A percentile compares a stretch with the other conserved stretches of the same genome.
Evolutionary conservation across 2,329 filamentous ascomycete species (phyloP).

Genomic region (Phymatotrichopsis omnivora): DNA sequence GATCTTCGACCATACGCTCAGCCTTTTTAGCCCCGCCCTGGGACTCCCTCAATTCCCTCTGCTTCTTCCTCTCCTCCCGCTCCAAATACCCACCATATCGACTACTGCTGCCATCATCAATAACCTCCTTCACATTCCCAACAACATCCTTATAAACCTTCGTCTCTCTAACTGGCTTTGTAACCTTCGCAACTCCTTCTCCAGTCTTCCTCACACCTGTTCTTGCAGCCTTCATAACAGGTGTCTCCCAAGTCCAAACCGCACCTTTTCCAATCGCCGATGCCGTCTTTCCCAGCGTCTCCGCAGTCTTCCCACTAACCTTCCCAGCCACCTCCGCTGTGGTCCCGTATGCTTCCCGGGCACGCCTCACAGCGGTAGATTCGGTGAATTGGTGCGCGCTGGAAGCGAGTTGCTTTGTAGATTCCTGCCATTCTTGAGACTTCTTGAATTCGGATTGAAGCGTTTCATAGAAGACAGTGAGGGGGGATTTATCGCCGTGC

Average conservation of each 20-base stretch:
- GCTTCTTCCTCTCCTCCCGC: conserved; percentile 81
- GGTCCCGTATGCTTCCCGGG: conserved; percentile 74
- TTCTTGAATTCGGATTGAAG: conserved; percentile 87
- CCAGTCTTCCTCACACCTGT: conserved; percentile 79
- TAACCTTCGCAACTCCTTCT: conserved; percentile 84
- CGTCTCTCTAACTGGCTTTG: conserved; percentile 83
- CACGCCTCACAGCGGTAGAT: conserved; percentile 79
- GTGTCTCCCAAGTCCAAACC: conserved; percentile 93
- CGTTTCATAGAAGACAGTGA: conserved; percentile 98
- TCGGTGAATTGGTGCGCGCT: conserved; percentile 86
- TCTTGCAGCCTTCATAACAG: conserved; percentile 81
- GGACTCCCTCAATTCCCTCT: conserved; percentile 60
- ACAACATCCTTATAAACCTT: conserved; percentile 69
- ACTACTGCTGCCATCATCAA: conserved; percentile 93
- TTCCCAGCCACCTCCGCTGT: conserved; percentile 57
- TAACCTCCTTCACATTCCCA: conserved; percentile 75
- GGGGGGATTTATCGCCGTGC: conserved; percentile 95
- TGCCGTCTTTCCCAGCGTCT: conserved; percentile 75
- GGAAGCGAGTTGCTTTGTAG: conserved; percentile 84
- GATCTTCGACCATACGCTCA: conserved; percentile 69
- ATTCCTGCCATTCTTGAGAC: conserved; percentile 98
- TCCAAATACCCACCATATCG: conserved; percentile 95
- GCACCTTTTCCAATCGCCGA: conserved; percentile 82
- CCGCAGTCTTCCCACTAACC: conserved; percentile 65
- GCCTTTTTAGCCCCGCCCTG: conserved; percentile 45